These are phyloP conservation scores for Alternaria postmessia DNA, from an alignment of 2,329 filamentous ascomycete genomes.

Conservation along the genomic window DNA sequence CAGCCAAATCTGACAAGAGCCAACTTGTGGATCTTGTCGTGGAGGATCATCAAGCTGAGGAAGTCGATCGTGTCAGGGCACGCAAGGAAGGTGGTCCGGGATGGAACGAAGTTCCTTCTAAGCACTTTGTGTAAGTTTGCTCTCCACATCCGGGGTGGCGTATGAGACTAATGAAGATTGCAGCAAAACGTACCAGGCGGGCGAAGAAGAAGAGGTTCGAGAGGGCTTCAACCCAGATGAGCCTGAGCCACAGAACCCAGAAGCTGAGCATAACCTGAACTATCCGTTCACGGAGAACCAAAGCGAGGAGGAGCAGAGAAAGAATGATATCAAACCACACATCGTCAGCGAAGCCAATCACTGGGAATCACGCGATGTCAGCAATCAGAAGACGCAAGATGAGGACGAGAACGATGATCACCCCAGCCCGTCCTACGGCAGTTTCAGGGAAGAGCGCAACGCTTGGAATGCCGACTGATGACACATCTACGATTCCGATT, in stretches of 20 bases:
- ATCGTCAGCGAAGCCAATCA: constrained; percentile 54
- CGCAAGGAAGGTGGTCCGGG: constrained; percentile 69
- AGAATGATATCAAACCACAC: constrained; percentile 45
- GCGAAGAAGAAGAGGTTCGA: constrained; percentile 60
- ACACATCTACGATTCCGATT: background rate
- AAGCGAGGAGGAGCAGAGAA: constrained; percentile 44
- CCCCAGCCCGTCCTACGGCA: constrained; percentile 51
- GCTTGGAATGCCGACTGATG: constrained; percentile 47
- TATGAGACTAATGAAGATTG: constrained; percentile 12
- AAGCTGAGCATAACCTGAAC: constrained; percentile 55
- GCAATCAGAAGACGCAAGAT: constrained; percentile 19
- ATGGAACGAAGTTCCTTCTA: constrained; percentile 65
- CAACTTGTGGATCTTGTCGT: constrained; percentile 74
- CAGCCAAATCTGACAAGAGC: constrained; percentile 63
- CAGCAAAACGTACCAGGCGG: constrained; percentile 58
- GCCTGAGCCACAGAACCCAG: constrained; percentile 53
- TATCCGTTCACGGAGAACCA: constrained; percentile 53
- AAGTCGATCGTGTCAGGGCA: constrained; percentile 67
- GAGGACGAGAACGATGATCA: constrained; percentile 24
- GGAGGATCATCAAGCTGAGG: constrained; percentile 69
- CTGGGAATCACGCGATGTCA: constrained; percentile 53
- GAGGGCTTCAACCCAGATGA: constrained; percentile 64
- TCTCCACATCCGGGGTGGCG: background rate
- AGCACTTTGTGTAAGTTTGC: constrained; percentile 62
- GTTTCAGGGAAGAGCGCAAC: constrained; percentile 54